Evolutionary conservation across 2,329 filamentous ascomycete genomes (phyloP).

Genomic region (Whalleya microplaca): DNA sequence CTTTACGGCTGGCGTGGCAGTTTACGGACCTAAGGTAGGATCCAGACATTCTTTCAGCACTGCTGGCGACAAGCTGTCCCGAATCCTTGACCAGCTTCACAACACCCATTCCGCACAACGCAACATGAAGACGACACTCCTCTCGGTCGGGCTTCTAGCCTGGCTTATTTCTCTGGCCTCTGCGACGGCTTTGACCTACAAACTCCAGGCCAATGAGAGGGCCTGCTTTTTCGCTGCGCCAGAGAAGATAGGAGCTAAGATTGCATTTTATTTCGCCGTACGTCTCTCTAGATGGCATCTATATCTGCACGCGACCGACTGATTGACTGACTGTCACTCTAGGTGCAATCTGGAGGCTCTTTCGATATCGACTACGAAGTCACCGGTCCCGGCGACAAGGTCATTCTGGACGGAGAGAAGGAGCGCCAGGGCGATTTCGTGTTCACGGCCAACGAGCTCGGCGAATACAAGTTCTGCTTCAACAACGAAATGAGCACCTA

Average conservation of each 20-base stretch:
- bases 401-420: slow-evolving; percentile 85
- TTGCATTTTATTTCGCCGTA: slow-evolving; percentile 99
- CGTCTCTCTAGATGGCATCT: slow-evolving; percentile 40
- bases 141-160: slow-evolving; percentile 72
- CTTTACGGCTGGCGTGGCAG: background rate
- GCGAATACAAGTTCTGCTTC: slow-evolving; percentile 98
- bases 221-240: slow-evolving; percentile 92
- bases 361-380: slow-evolving; percentile 97
- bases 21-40: background rate
- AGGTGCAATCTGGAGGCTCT: slow-evolving; percentile 97
- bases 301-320: background rate
- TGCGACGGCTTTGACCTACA: slow-evolving; percentile 93
- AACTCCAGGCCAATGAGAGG: slow-evolving; percentile 86
- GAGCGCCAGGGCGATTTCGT: slow-evolving; percentile 97
- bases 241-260: slow-evolving; percentile 79
- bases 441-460: slow-evolving; percentile 85
- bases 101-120: slow-evolving; percentile 28
- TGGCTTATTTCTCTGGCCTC: slow-evolving; percentile 71
- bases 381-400: slow-evolving; percentile 76
- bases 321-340: slow-evolving; percentile 14
- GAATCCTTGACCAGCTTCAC: slow-evolving; percentile 23
- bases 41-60: slow-evolving; percentile 4
- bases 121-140: slow-evolving; percentile 67
- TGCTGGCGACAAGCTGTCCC: slow-evolving; percentile 31
- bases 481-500: slow-evolving; percentile 98